phyloP scores from a whole-genome alignment of 148 eudicot species.

The Polygonum aviculare region DNA sequence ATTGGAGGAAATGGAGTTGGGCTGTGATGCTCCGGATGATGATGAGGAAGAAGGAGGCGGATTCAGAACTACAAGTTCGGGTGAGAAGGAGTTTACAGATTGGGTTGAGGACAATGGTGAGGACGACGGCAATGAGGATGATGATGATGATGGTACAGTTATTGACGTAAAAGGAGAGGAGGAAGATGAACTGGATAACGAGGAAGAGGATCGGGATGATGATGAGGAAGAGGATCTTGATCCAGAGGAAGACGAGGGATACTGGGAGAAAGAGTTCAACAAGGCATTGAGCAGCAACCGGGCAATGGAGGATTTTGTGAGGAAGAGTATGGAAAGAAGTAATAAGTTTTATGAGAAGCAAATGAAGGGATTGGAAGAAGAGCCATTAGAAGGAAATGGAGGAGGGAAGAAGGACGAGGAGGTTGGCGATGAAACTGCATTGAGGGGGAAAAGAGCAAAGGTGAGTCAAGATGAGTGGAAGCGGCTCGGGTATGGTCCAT shows the following conservation, averaged over 20 bases:
- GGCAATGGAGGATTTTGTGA: constrained; percentile 70
- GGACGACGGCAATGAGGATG: constrained; percentile 24
- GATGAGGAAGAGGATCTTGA: constrained; percentile 36
- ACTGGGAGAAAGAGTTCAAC: constrained; percentile 76
- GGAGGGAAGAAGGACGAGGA: constrained; percentile 10
- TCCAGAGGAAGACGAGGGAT: constrained; percentile 51
- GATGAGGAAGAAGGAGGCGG: constrained; percentile 32
- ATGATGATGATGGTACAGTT: constrained; percentile 28
- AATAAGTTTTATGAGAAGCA: constrained; percentile 41
- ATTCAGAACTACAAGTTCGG: constrained; percentile 8
- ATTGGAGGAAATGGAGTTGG: constrained; percentile 93
- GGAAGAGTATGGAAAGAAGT: constrained; percentile 32
- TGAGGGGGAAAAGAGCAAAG: constrained; percentile 52
- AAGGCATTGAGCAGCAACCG: constrained; percentile 65
- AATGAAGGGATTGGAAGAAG: constrained; percentile 26
- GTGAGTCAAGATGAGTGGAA: constrained; percentile 72
- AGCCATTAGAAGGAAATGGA: neutral
- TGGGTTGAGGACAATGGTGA: constrained; percentile 67
- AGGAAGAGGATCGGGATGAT: constrained; percentile 26
- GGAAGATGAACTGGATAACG: constrained; percentile 36
- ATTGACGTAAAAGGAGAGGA: constrained; percentile 29
- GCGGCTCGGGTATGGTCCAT: constrained; percentile 50
- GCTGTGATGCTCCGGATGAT: constrained; percentile 92
- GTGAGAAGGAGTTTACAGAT: constrained; percentile 43
- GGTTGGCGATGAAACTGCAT: constrained; percentile 39